Conservation (phyloP, 345 rosid genomes). For the Eucalyptus victrix region DNA sequence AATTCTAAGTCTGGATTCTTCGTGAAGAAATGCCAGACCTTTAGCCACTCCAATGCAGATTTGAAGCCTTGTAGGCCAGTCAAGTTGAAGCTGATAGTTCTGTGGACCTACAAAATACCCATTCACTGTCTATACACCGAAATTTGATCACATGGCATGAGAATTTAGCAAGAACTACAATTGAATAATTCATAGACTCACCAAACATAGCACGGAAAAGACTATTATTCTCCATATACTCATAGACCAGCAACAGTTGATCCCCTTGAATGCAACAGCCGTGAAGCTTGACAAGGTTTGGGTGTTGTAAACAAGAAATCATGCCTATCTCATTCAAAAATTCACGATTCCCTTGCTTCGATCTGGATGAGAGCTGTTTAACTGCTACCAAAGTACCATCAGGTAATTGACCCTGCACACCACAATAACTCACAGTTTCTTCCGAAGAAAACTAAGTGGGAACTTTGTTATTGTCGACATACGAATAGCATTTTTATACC, state of each 20-base stretch:
- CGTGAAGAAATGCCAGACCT: conserved; percentile 53
- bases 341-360: conserved; percentile 65
- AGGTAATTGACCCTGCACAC: conserved; percentile 15
- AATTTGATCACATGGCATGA: background rate
- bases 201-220: conserved; percentile 45
- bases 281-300: conserved; percentile 56
- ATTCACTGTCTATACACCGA: background rate
- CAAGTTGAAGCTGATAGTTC: conserved; percentile 9
- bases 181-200: conserved; percentile 6
- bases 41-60: conserved; percentile 49
- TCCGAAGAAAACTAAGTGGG: background rate
- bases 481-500: background rate
- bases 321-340: conserved; percentile 60
- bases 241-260: conserved; percentile 50
- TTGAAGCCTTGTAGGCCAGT: conserved; percentile 32
- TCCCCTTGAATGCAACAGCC: conserved; percentile 59
- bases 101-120: conserved; percentile 1
- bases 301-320: conserved; percentile 62
- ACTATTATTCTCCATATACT: conserved; percentile 63
- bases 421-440: background rate
- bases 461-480: background rate
- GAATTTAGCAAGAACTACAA: background rate
- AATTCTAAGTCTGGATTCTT: conserved; percentile 36
- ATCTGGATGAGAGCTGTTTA: conserved; percentile 63
- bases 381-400: conserved; percentile 60